A percentile compares a stretch with the other conserved stretches of the same genome.
These are phyloP conservation scores for Fusarium bulbicola DNA, from an alignment of 2,329 filamentous ascomycete species.

Conservation along the genomic window DNA sequence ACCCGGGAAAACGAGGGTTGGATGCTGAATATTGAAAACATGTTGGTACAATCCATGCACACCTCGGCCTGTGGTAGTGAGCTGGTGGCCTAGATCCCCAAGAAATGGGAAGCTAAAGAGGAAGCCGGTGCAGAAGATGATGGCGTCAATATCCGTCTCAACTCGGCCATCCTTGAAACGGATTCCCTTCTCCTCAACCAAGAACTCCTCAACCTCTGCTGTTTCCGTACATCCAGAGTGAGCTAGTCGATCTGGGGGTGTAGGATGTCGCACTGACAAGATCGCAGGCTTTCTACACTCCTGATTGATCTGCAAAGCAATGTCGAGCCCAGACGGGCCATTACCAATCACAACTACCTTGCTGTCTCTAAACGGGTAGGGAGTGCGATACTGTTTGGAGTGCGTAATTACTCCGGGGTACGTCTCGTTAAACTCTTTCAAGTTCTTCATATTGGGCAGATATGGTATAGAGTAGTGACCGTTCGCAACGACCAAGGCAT, in stretches of 20 bases:
- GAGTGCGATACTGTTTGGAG: slow-evolving; percentile 81
- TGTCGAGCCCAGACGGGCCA: slow-evolving; percentile 84
- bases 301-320: slow-evolving; percentile 76
- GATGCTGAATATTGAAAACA: slow-evolving; percentile 77
- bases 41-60: slow-evolving; percentile 82
- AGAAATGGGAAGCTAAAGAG: slow-evolving; percentile 85
- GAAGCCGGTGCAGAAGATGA: slow-evolving; percentile 92
- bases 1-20: slow-evolving; percentile 80
- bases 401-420: slow-evolving; percentile 73
- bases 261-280: slow-evolving; percentile 67
- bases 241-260: slow-evolving; percentile 54
- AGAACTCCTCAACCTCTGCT: slow-evolving; percentile 66
- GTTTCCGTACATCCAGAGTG: slow-evolving; percentile 61
- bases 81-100: slow-evolving; percentile 53
- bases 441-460: slow-evolving; percentile 69
- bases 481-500: slow-evolving; percentile 79
- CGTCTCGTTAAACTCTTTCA: slow-evolving; percentile 65
- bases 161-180: slow-evolving; percentile 72
- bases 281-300: slow-evolving; percentile 69
- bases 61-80: slow-evolving; percentile 74
- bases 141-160: slow-evolving; percentile 74
- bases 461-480: slow-evolving; percentile 78
- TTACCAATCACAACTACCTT: slow-evolving; percentile 88
- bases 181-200: slow-evolving; percentile 65
- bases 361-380: slow-evolving; percentile 69